Conservation (phyloP, 164 flowering plant genomes). For the Protea cynaroides region DNA sequence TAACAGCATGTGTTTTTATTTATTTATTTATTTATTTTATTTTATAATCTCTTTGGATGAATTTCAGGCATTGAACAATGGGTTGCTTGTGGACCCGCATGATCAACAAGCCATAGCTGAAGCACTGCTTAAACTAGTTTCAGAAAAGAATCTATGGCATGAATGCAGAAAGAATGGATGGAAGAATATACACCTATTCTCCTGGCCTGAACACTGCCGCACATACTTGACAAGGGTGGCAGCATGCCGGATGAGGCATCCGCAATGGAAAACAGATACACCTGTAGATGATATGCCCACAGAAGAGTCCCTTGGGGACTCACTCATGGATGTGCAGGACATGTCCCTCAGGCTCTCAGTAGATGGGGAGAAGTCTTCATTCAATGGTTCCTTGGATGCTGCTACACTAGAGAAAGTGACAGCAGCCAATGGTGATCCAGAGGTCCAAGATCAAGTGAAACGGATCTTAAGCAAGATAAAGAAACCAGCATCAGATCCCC, state of each 20-base stretch:
- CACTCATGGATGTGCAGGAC: slow-evolving; percentile 84
- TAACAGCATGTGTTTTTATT: no score
- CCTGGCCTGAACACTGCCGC: slow-evolving; percentile 99
- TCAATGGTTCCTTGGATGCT: slow-evolving; percentile 42
- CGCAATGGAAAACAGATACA: slow-evolving; percentile 89
- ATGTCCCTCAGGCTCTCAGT: slow-evolving; percentile 86
- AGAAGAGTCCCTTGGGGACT: slow-evolving; percentile 72
- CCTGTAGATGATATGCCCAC: slow-evolving; percentile 52
- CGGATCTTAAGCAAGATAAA: slow-evolving; percentile 58
- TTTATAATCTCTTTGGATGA: slow-evolving; percentile 2
- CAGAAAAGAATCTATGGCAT: slow-evolving; percentile 86
- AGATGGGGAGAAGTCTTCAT: slow-evolving; percentile 72
- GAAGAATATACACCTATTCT: slow-evolving; percentile 89
- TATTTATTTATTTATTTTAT: neutral
- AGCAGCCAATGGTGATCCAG: slow-evolving; percentile 34
- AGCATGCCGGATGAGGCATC: slow-evolving; percentile 87
- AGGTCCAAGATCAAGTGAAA: slow-evolving; percentile 72
- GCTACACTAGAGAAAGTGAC: slow-evolving; percentile 21
- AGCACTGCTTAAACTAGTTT: slow-evolving; percentile 80
- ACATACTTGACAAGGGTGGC: slow-evolving; percentile 93
- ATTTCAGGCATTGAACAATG: slow-evolving; percentile 77
- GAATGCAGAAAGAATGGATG: slow-evolving; percentile 84
- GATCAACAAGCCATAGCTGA: slow-evolving; percentile 73
- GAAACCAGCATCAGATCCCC: slow-evolving; percentile 30
- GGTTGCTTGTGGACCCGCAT: slow-evolving; percentile 93